Evolutionary conservation across 768 basidiomycete genomes (phyloP).

Genomic region (Lentinula raphanica): DNA sequence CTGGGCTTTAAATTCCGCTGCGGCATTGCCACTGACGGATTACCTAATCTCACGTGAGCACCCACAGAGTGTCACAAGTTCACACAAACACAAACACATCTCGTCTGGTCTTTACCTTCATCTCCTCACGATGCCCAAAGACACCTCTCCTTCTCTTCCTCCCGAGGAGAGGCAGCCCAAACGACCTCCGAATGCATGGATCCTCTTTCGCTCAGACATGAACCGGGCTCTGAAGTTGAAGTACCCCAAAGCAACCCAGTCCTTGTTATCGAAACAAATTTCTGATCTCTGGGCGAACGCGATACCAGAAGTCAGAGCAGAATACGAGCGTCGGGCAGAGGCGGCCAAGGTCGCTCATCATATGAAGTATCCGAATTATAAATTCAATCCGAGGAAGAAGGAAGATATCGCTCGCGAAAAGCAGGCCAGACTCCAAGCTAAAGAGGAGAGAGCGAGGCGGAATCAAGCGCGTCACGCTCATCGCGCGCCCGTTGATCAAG

Average conservation of each 20-base stretch:
- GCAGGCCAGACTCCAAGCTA: slow-evolving; percentile 35
- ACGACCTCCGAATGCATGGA: slow-evolving; percentile 81
- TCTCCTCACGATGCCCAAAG: slow-evolving; percentile 1
- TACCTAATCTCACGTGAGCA: neutral
- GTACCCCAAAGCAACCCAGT: slow-evolving; percentile 39
- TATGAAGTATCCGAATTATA: slow-evolving; percentile 48
- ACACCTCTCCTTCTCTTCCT: neutral
- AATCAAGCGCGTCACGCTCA: slow-evolving; percentile 11
- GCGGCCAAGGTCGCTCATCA: slow-evolving; percentile 48
- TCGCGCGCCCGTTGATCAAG: slow-evolving; percentile 10
- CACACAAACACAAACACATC: neutral
- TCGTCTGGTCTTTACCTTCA: neutral
- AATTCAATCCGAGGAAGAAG: slow-evolving; percentile 51
- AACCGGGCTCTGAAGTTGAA: slow-evolving; percentile 36
- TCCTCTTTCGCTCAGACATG: slow-evolving; percentile 67
- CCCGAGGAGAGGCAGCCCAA: slow-evolving; percentile 24
- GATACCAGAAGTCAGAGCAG: slow-evolving; percentile 35
- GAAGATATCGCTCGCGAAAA: slow-evolving; percentile 40
- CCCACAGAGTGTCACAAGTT: neutral
- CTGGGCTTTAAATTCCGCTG: no score
- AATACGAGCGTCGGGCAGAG: slow-evolving; percentile 52
- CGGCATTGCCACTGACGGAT: neutral
- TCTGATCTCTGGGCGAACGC: slow-evolving; percentile 62
- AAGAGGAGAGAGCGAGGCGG: slow-evolving; percentile 26
- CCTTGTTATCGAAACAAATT: slow-evolving; percentile 60